A percentile compares a stretch with the other conserved stretches of the same genome.
These are phyloP conservation scores for Mycena polygramma DNA, from an alignment of 768 basidiomycete species.

Conservation along the genomic window DNA sequence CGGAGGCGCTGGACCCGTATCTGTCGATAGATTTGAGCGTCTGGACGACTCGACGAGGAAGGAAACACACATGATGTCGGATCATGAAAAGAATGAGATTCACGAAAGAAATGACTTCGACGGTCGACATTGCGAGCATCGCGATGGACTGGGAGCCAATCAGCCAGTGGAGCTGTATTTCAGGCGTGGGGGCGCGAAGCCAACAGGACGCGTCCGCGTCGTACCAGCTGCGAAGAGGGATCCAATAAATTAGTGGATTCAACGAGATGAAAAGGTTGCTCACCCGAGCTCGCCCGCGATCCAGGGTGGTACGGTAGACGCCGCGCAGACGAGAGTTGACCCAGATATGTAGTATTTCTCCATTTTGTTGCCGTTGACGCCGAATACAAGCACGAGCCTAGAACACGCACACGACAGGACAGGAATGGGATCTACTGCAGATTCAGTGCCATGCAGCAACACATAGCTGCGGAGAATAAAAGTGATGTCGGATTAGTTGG, in stretches of 20 bases:
- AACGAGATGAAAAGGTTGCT: background rate
- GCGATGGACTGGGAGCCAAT: conserved; percentile 40
- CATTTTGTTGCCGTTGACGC: conserved; percentile 12
- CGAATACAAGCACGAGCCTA: conserved; percentile 9
- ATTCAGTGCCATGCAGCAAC: conserved; percentile 44
- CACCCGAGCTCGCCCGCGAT: background rate
- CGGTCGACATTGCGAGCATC: conserved; percentile 1
- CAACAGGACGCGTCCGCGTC: background rate
- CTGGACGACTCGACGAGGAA: background rate
- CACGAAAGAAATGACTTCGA: conserved; percentile 2
- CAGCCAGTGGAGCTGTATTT: conserved; percentile 38
- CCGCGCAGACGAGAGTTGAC: conserved; percentile 32
- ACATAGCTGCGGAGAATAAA: conserved; percentile 41
- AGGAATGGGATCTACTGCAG: conserved; percentile 34
- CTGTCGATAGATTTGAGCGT: background rate
- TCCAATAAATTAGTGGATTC: background rate
- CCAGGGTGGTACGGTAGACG: conserved; percentile 18
- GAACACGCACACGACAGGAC: background rate
- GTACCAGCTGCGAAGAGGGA: background rate
- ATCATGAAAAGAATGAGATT: background rate
- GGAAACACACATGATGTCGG: background rate
- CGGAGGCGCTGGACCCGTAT: background rate
- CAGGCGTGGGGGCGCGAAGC: background rate
- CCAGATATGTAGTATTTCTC: conserved; percentile 41
- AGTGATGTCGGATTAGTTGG: conserved; percentile 29